A percentile compares a stretch with the other conserved stretches of the same genome.
These are phyloP conservation scores for Lasiosphaeria ovina DNA, from an alignment of 495 filamentous ascomycete species.

Conservation along the genomic window DNA sequence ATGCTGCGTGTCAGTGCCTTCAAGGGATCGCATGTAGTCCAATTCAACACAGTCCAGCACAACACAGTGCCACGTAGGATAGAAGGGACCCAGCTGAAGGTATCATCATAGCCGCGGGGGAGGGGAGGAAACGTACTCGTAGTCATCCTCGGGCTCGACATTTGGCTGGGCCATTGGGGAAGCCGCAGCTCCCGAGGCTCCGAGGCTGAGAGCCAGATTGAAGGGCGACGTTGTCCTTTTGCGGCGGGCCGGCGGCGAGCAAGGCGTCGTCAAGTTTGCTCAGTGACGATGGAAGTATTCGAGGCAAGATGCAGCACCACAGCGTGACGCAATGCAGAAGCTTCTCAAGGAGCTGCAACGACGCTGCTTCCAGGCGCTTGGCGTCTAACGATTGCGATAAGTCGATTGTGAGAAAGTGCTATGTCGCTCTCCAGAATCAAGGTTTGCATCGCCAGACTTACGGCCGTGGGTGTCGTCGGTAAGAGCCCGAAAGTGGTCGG, in stretches of 20 bases:
- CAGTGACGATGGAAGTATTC: neutral
- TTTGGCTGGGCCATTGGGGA: slow-evolving; percentile 58
- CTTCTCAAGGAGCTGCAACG: neutral
- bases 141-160: slow-evolving; percentile 54
- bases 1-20: neutral
- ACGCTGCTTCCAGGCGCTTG: neutral
- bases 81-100: too few species aligned
- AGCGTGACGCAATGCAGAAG: slow-evolving; percentile 20
- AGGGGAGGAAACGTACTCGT: slow-evolving; percentile 47
- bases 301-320: slow-evolving; percentile 12
- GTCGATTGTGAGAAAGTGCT: neutral
- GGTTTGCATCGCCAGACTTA: neutral
- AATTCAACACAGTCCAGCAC: neutral
- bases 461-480: slow-evolving; percentile 6
- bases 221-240: slow-evolving; percentile 16
- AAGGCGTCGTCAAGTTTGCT: slow-evolving; percentile 2
- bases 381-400: neutral
- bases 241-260: neutral
- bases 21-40: slow-evolving; percentile 8
- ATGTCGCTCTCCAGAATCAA: neutral
- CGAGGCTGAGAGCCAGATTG: slow-evolving; percentile 58
- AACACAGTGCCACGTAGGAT: too few species aligned
- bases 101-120: too few species aligned
- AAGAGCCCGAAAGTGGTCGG: slow-evolving; percentile 3
- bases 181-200: slow-evolving; percentile 54